Conservation (phyloP, 2,329 filamentous ascomycete species). For the Talaromyces piceae region DNA sequence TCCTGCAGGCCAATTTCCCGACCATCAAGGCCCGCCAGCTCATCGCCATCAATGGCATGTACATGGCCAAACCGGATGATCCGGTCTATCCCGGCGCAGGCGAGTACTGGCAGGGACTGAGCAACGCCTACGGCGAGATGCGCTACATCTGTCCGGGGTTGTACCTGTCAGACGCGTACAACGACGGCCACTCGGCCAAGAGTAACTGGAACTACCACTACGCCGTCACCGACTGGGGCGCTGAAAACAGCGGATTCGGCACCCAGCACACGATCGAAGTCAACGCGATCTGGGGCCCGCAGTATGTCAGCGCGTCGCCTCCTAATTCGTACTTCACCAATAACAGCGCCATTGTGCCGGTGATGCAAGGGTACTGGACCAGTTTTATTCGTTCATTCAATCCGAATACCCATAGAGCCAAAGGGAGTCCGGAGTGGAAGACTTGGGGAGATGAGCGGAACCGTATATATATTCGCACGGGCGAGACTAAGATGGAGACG, state of each 20-base stretch:
- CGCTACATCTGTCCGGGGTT: conserved; percentile 59
- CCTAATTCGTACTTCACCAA: conserved; percentile 51
- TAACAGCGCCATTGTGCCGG: conserved; percentile 52
- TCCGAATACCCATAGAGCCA: conserved; percentile 51
- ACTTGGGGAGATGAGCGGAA: conserved; percentile 31
- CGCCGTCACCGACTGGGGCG: conserved; percentile 54
- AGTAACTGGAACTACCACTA: conserved; percentile 62
- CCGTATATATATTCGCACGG: conserved; percentile 40
- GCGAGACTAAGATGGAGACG: conserved; percentile 40
- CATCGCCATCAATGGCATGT: conserved; percentile 46
- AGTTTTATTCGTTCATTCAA: conserved; percentile 62
- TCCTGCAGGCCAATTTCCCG: conserved; percentile 54
- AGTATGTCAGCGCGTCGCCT: conserved; percentile 42
- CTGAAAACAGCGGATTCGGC: conserved; percentile 50
- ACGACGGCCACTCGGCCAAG: conserved; percentile 15
- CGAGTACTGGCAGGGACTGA: conserved; percentile 52
- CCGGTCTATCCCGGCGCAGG: conserved; percentile 41
- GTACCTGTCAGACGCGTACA: conserved; percentile 43
- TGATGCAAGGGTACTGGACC: conserved; percentile 65
- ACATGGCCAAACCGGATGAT: conserved; percentile 44
- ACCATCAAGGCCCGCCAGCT: conserved; percentile 47
- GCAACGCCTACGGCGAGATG: conserved; percentile 57
- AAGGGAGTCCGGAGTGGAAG: conserved; percentile 47
- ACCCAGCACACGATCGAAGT: conserved; percentile 62
- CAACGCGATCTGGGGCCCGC: conserved; percentile 59